Conservation (phyloP, 1,139 yeast genomes). For the Suhomyces choctaworum region DNA sequence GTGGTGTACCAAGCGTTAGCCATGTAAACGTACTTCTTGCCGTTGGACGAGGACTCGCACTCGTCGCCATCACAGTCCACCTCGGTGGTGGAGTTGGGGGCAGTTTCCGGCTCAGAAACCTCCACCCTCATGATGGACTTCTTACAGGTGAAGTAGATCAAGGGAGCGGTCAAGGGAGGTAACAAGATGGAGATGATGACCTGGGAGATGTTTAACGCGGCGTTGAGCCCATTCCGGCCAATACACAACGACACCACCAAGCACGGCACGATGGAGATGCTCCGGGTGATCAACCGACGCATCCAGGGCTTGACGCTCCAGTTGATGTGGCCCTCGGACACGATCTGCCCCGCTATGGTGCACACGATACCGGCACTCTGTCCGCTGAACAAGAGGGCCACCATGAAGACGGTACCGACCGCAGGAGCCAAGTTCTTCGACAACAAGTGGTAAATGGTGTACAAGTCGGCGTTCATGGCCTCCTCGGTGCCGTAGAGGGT, state of each 20-base stretch:
- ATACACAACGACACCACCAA: conserved; percentile 59
- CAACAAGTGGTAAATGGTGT: conserved; percentile 69
- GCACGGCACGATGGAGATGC: conserved; percentile 73
- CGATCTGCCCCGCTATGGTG: conserved; percentile 80
- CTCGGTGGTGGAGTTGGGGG: conserved; percentile 5
- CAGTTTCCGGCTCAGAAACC: conserved; percentile 19
- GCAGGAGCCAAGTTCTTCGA: conserved; percentile 60
- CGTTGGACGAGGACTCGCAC: conserved; percentile 11
- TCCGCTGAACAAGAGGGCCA: conserved; percentile 74
- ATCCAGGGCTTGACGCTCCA: conserved; percentile 71
- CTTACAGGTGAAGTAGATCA: conserved; percentile 66
- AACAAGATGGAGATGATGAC: conserved; percentile 68
- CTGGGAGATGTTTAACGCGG: conserved; percentile 72
- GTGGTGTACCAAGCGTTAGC: conserved; percentile 63
- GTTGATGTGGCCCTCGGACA: conserved; percentile 74
- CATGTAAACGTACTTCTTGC: conserved; percentile 45
- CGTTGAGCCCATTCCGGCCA: conserved; percentile 70
- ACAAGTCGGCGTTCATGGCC: conserved; percentile 68
- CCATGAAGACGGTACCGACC: conserved; percentile 72
- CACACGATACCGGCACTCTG: conserved; percentile 83
- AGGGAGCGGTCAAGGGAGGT: conserved; percentile 76
- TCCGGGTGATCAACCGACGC: conserved; percentile 70
- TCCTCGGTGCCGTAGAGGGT: conserved; percentile 63
- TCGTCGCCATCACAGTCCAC: conserved; percentile 5
- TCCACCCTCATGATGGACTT: conserved; percentile 59